A percentile compares a stretch with the other conserved stretches of the same genome.
These are phyloP conservation scores for Metschnikowia lunata DNA, from an alignment of 805 yeast genomes.

Conservation along the genomic window DNA sequence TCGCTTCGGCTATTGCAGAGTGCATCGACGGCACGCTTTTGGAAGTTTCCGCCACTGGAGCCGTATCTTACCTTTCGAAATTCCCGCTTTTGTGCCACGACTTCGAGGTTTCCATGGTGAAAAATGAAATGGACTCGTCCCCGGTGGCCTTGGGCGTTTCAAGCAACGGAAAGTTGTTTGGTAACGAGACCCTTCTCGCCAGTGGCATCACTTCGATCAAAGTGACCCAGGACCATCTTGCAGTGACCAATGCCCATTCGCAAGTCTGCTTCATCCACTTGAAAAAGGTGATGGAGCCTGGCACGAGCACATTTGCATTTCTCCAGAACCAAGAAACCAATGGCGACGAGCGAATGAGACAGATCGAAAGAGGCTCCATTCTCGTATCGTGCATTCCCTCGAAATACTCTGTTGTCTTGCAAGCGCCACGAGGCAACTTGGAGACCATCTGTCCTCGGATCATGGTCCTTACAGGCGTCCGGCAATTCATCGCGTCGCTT, in stretches of 20 bases:
- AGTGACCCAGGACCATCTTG: slow-evolving; percentile 63
- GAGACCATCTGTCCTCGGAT: slow-evolving; percentile 93
- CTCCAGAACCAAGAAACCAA: slow-evolving; percentile 20
- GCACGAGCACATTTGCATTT: slow-evolving; percentile 27
- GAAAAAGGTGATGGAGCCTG: slow-evolving; percentile 34
- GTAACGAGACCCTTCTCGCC: slow-evolving; percentile 54
- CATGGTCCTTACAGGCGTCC: slow-evolving; percentile 80
- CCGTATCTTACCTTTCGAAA: slow-evolving; percentile 35
- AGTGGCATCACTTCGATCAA: slow-evolving; percentile 79
- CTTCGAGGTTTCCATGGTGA: slow-evolving; percentile 39
- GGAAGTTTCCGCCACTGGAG: slow-evolving; percentile 29
- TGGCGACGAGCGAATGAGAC: slow-evolving; percentile 82
- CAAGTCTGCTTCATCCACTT: slow-evolving; percentile 78
- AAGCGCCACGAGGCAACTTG: slow-evolving; percentile 93
- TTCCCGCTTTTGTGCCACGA: slow-evolving; percentile 71
- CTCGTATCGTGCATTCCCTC: slow-evolving; percentile 79
- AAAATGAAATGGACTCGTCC: slow-evolving; percentile 5
- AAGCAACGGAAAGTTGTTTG: slow-evolving; percentile 67
- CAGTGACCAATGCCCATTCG: slow-evolving; percentile 87
- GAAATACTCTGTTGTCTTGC: slow-evolving; percentile 74
- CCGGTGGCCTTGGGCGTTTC: slow-evolving; percentile 67
- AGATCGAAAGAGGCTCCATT: slow-evolving; percentile 89
- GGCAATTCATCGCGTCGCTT: slow-evolving; percentile 56
- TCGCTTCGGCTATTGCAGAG: slow-evolving; percentile 50
- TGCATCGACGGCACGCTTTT: slow-evolving; percentile 59